Evolutionary conservation across 257 asterid genomes (phyloP).

Genomic region (Echium plantagineum): DNA sequence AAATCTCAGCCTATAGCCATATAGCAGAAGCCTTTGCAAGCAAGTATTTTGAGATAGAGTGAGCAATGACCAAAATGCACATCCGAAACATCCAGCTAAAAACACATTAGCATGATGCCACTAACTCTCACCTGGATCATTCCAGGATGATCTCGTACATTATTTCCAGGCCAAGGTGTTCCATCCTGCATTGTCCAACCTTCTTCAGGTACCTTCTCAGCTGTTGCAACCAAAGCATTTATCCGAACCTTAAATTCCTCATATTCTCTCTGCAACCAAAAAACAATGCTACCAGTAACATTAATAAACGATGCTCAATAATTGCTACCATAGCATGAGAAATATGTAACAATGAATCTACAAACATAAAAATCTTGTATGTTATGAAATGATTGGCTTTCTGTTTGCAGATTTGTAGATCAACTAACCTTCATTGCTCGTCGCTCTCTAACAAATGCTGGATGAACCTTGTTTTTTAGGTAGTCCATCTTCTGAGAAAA

Average conservation of each 20-base stretch:
- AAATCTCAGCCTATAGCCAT: no score
- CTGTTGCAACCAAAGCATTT: conserved; percentile 80
- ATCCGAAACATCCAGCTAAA: no score
- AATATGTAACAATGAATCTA: neutral
- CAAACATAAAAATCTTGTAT: conserved; percentile 16
- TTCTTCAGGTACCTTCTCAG: conserved; percentile 88
- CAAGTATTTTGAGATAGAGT: no score
- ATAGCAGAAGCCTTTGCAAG: no score
- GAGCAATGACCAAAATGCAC: no score
- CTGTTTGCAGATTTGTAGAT: conserved; percentile 2
- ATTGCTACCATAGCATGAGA: no score
- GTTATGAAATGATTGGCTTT: conserved; percentile 10
- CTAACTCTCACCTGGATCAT: conserved; percentile 73
- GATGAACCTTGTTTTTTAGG: conserved; percentile 82
- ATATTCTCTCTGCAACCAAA: conserved; percentile 64
- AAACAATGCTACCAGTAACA: no score
- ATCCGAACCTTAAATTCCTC: conserved; percentile 87
- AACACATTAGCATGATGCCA: neutral
- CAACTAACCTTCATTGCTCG: conserved; percentile 88
- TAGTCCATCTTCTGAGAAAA: conserved; percentile 80
- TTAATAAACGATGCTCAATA: no score
- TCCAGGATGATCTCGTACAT: conserved; percentile 96
- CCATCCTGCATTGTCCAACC: conserved; percentile 99
- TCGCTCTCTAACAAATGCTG: conserved; percentile 89
- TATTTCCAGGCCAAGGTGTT: conserved; percentile 98